Conservation (phyloP, 2,329 filamentous ascomycete genomes). For the Passalora sequoiae region DNA sequence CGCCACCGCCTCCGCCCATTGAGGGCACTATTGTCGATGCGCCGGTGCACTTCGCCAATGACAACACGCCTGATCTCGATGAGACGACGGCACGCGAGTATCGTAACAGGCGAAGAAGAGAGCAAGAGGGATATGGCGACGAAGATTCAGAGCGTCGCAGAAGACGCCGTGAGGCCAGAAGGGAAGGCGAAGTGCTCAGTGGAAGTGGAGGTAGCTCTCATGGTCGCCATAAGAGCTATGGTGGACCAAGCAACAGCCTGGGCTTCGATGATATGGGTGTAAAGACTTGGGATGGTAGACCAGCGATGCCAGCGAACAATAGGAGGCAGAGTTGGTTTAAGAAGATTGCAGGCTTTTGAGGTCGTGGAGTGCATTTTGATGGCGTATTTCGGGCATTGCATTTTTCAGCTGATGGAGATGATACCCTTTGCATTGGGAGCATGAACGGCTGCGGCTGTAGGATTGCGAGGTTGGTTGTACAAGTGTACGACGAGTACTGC, state of each 20-base stretch:
- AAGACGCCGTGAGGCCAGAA: slow-evolving; percentile 16
- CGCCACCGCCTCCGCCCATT: slow-evolving; percentile 43
- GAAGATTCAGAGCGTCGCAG: slow-evolving; percentile 22
- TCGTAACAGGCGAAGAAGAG: slow-evolving; percentile 23
- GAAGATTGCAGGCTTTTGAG: slow-evolving; percentile 40
- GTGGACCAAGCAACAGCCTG: slow-evolving; percentile 28
- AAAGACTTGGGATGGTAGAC: slow-evolving; percentile 40
- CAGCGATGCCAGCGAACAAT: slow-evolving; percentile 32
- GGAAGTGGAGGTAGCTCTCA: slow-evolving; percentile 34
- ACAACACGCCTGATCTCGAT: slow-evolving; percentile 25
- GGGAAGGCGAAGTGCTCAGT: slow-evolving; percentile 23
- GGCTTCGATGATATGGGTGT: slow-evolving; percentile 33
- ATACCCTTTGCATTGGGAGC: background rate
- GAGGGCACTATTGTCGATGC: slow-evolving; percentile 46
- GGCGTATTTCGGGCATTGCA: background rate
- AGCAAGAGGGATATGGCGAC: slow-evolving; percentile 18
- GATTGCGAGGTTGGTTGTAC: background rate
- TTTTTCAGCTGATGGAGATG: background rate
- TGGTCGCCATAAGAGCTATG: slow-evolving; percentile 27
- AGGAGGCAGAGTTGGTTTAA: slow-evolving; percentile 46
- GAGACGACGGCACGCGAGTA: slow-evolving; percentile 32
- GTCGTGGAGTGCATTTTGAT: background rate
- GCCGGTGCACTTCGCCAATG: slow-evolving; percentile 28
- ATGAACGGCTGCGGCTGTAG: background rate
- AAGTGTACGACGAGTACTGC: too few relatives aligned